Percentiles rank a stretch among this genome's conserved stretches.
Conservation (phyloP, 1,139 yeast species). For the Yamadazyma atmosphaerica region DNA sequence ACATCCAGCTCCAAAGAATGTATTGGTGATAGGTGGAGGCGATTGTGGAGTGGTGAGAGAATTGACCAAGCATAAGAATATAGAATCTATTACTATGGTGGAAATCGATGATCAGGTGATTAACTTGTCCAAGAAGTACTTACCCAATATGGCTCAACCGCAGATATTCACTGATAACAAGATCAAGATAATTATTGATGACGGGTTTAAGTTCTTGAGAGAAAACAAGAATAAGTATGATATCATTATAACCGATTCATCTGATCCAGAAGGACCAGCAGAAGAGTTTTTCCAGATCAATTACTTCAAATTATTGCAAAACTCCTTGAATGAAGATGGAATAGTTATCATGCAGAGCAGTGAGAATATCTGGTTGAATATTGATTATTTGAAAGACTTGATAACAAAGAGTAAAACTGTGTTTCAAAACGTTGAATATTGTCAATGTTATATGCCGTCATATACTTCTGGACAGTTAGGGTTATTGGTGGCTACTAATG, state of each 20-base stretch:
- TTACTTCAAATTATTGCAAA: conserved; percentile 70
- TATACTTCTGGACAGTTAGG: conserved; percentile 98
- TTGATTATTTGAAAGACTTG: conserved; percentile 62
- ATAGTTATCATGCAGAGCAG: conserved; percentile 89
- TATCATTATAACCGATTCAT: conserved; percentile 90
- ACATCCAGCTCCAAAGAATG: conserved; percentile 71
- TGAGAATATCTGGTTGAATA: conserved; percentile 90
- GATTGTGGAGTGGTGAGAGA: conserved; percentile 93
- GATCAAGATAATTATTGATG: conserved; percentile 74
- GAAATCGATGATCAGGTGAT: conserved; percentile 92
- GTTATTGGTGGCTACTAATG: conserved; percentile 76
- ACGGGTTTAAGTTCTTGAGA: conserved; percentile 81
- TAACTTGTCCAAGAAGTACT: conserved; percentile 66
- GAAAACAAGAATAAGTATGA: conserved; percentile 53
- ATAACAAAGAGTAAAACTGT: conserved; percentile 62
- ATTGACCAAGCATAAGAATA: conserved; percentile 68
- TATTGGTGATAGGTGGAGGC: conserved; percentile 90
- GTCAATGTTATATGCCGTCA: conserved; percentile 89
- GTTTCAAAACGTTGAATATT: conserved; percentile 77
- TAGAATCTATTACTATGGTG: conserved; percentile 74
- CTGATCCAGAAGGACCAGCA: conserved; percentile 99
- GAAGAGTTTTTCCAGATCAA: conserved; percentile 84
- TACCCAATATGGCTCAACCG: conserved; percentile 73
- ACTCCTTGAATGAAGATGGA: conserved; percentile 71
- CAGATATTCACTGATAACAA: conserved; percentile 61